Evolutionary conservation across 176 grass and related monocot species (phyloP), one percentile per base, ranked within the genome.

Genomic region (Alopecurus myosuroides): DNA sequence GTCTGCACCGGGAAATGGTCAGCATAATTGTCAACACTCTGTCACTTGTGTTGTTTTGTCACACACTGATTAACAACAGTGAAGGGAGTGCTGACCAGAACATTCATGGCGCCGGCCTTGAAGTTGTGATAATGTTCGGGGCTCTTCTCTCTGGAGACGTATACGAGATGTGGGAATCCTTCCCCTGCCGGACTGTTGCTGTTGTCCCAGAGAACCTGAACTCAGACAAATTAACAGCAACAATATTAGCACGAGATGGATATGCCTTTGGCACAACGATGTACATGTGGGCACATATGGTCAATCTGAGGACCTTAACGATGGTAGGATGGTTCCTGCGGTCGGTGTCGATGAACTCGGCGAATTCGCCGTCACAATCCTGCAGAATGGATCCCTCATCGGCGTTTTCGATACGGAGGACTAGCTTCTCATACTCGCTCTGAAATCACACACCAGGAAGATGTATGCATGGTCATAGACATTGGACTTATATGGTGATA

Each of bases 81-180:
- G 5, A 66, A 34, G 23, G 13, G 17, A 11, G 5, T 3, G 84
- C 48, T 41, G 35, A 91, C 89, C 83, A 94, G 71, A 76, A 62
- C 84, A 28, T 94, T 87, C 89, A 91, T 89, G 46, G 89, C 89
- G 0, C 89, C 89, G 41, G 92, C 89, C 58, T 91, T 91, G 71
- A 74, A 91, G 34, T 91, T 77, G 71, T 94, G 89, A 12, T 52
- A 55, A 33, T 78, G 66, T 15, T 15, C 6, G 45, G 84, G 80
- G 23, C 71, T 82, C 48, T 89, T 94, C 31, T 94, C 89, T 73
- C 89, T 74, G 0, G 92, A 75, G 61, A 94, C 26, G 82, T 94
- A 94, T 18, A 94, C 36, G 3, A 94, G 70, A 26, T 71, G 66
- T 14, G 92, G 86, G 28, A 91, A 20, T 14, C 46, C 83, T 49